Evolutionary conservation across 1,139 yeast species (phyloP), one percentile per base, ranked within the genome.

Genomic region (Yamadazyma sp.): DNA sequence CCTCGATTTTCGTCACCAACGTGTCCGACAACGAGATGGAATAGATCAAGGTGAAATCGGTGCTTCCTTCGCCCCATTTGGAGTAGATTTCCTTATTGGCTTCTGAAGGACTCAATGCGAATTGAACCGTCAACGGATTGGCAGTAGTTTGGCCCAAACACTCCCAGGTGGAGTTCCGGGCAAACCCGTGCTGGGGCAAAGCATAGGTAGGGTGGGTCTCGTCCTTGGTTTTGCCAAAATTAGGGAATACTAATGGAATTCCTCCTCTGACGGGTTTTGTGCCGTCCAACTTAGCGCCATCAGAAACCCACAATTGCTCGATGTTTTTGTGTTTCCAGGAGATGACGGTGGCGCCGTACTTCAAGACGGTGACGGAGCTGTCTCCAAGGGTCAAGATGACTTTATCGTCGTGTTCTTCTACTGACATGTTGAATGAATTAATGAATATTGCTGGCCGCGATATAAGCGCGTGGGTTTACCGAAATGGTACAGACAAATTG

Each of bases 161-260:
- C 61, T 90, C 97, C 97, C 97, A 92, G 5, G 71, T 66, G 4
- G 92, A 81, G 59, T 78, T 85, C 60, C 98, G 76, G 12, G 96
- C 97, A 64, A 92, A 86, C 2, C 98, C 98, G 58, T 92, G 98
- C 65, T 92, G 97, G 11, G 97, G 97, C 50, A 92, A 76, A 26
- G 56, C 51, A 45, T 43, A 56, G 2, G 77, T 68, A 21, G 74
- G 66, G 43, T 68, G 73, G 5, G 42, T 18, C 33, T 52, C 55
- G 29, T 60, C 54, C 67, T 48, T 70, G 59, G 45, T 72, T 57
- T 86, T 88, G 43, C 98, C 97, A 61, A 92, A 92, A 6, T 89
- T 82, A 1, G 97, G 98, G 74, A 92, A 92, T 2, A 90, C 97
- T 22, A 92, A 70, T 10, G 98, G 98, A 39, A 92, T 86, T 35